Evolutionary conservation across 306 rosid species (phyloP).

Genomic region (Vigna reflexopilosa): DNA sequence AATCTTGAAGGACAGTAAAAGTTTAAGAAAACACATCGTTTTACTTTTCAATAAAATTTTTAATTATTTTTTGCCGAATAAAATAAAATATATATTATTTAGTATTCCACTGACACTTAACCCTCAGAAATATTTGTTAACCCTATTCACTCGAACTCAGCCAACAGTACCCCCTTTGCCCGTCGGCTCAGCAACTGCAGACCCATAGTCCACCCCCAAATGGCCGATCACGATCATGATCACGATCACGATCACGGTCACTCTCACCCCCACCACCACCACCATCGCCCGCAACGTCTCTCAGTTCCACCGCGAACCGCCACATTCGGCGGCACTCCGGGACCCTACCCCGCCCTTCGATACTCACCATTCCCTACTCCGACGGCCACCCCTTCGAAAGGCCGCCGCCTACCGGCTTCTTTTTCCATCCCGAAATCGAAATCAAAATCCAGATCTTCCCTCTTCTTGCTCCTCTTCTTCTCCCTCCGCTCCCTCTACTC

Average conservation of each 20-base stretch:
- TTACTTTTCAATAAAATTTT: too few species aligned
- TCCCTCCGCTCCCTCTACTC: conserved; percentile 79
- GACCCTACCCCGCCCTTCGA: conserved; percentile 53
- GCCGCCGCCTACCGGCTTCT: conserved; percentile 60
- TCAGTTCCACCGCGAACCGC: conserved; percentile 67
- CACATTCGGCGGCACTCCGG: conserved; percentile 43
- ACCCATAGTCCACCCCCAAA: conserved; percentile 39
- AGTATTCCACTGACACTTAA: background rate
- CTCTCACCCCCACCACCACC: conserved; percentile 69
- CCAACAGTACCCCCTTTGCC: background rate
- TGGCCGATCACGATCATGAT: conserved; percentile 55
- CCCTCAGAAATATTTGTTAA: background rate
- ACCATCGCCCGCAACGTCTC: conserved; percentile 82
- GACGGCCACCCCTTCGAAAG: conserved; percentile 75
- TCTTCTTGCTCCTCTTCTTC: conserved; percentile 71
- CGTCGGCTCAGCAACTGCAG: background rate
- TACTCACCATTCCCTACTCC: conserved; percentile 57
- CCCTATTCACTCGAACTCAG: background rate
- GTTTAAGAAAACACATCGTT: too few species aligned
- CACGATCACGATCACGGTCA: background rate
- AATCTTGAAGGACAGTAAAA: too few species aligned
- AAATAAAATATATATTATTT: too few species aligned
- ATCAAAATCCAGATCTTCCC: conserved; percentile 65
- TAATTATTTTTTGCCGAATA: too few species aligned
- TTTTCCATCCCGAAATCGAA: conserved; percentile 45